A percentile compares a stretch with the other conserved stretches of the same genome.
These are phyloP conservation scores for Pyricularia grisea DNA, from an alignment of 2,329 filamentous ascomycete genomes.

Conservation along the genomic window DNA sequence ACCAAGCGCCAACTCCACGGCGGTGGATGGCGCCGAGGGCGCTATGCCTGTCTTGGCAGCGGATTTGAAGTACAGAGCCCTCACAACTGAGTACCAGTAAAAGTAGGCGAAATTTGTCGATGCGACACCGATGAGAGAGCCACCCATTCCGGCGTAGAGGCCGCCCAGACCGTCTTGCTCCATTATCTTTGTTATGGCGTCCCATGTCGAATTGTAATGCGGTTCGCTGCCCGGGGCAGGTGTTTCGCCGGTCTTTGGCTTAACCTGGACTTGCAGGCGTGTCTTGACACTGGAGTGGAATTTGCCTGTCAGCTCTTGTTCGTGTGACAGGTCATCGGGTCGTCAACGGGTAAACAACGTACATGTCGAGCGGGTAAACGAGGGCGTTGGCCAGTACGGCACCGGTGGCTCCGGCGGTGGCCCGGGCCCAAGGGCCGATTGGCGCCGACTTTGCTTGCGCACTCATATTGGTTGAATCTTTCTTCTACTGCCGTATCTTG, in stretches of 20 bases:
- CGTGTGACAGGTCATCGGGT: background rate
- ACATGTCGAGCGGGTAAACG: constrained; percentile 97
- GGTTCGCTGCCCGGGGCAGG: constrained; percentile 40
- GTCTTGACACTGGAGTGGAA: constrained; percentile 70
- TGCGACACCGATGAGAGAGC: constrained; percentile 80
- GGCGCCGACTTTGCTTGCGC: constrained; percentile 54
- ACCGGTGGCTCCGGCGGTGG: constrained; percentile 84
- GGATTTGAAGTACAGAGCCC: constrained; percentile 65
- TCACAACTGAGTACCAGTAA: constrained; percentile 93
- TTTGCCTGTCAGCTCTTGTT: background rate
- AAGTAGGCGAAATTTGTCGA: constrained; percentile 99
- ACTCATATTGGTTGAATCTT: constrained; percentile 31
- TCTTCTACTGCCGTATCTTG: background rate
- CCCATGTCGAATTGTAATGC: constrained; percentile 80
- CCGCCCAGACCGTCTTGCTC: constrained; percentile 71
- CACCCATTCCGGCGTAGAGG: constrained; percentile 82
- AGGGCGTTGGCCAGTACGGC: constrained; percentile 91
- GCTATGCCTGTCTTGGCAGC: constrained; percentile 26
- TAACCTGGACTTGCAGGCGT: constrained; percentile 88
- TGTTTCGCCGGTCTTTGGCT: constrained; percentile 40
- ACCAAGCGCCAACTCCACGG: constrained; percentile 74
- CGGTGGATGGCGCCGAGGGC: constrained; percentile 50
- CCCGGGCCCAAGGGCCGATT: constrained; percentile 87
- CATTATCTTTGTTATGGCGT: constrained; percentile 79
- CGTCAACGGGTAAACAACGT: constrained; percentile 26